A percentile compares a stretch with the other conserved stretches of the same genome.
These are phyloP conservation scores for Nakazawaea anatomiae DNA, from an alignment of 805 yeast genomes.

Conservation along the genomic window DNA sequence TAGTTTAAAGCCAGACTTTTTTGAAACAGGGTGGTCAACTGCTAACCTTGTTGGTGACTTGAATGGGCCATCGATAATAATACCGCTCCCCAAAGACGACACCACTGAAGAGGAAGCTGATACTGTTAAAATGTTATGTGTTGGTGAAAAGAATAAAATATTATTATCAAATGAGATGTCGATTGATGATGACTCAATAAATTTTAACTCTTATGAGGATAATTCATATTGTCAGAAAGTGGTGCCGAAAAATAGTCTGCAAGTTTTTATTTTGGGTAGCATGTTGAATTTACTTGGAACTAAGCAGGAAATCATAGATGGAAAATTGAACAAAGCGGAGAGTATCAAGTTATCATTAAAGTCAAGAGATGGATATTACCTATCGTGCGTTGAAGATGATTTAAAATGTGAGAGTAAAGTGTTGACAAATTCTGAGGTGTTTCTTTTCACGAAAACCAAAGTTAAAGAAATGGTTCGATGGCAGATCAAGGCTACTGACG, in stretches of 20 bases:
- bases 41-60: slow-evolving; percentile 16
- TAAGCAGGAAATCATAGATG: neutral
- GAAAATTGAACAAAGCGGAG: slow-evolving; percentile 7
- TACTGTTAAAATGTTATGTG: slow-evolving; percentile 13
- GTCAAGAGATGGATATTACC: slow-evolving; percentile 17
- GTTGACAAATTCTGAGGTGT: slow-evolving; percentile 22
- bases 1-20: slow-evolving; percentile 13
- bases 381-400: slow-evolving; percentile 14
- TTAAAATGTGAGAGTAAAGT: slow-evolving; percentile 18
- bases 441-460: slow-evolving; percentile 14
- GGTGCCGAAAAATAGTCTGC: slow-evolving; percentile 21
- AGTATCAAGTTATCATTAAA: slow-evolving; percentile 18
- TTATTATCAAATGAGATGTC: slow-evolving; percentile 12
- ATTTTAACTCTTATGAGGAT: slow-evolving; percentile 13
- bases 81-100: slow-evolving; percentile 10
- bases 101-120: neutral
- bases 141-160: slow-evolving; percentile 11
- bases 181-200: slow-evolving; percentile 13
- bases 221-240: slow-evolving; percentile 9
- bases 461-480: slow-evolving; percentile 1
- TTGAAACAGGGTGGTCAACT: slow-evolving; percentile 27
- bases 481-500: slow-evolving; percentile 1
- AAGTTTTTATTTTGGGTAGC: slow-evolving; percentile 21
- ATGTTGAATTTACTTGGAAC: slow-evolving; percentile 16
- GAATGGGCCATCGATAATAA: slow-evolving; percentile 21